These are phyloP conservation scores for Podila clonocystis DNA, from an alignment of 192 early-diverging fungal genomes.

Conservation along the genomic window DNA sequence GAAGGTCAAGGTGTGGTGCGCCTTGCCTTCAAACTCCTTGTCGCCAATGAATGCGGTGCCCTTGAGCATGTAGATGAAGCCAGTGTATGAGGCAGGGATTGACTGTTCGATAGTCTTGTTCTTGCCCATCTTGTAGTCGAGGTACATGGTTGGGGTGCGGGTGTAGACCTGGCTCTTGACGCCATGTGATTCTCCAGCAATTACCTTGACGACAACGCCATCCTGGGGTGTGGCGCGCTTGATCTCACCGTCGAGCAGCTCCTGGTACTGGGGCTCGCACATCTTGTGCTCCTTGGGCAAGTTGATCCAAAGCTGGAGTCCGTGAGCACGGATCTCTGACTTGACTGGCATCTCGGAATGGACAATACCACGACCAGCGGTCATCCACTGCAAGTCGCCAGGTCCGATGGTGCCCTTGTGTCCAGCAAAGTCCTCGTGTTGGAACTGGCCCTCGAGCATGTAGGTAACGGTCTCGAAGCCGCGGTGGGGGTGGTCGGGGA, in stretches of 20 bases:
- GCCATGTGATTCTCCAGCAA: slow-evolving; percentile 28
- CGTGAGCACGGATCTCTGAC: slow-evolving; percentile 31
- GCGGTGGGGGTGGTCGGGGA: slow-evolving; percentile 3
- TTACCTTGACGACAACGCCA: slow-evolving; percentile 15
- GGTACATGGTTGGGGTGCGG: slow-evolving; percentile 30
- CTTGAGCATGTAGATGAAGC: slow-evolving; percentile 29
- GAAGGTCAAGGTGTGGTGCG: too few species aligned
- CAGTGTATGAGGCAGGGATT: slow-evolving; percentile 28
- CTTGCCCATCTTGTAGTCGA: slow-evolving; percentile 19
- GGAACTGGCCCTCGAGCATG: too few species aligned
- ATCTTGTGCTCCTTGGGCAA: slow-evolving; percentile 61
- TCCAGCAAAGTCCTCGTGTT: too few species aligned
- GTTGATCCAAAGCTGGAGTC: slow-evolving; percentile 73
- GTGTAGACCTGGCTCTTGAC: slow-evolving; percentile 5
- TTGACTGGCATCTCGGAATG: slow-evolving; percentile 60
- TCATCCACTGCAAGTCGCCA: too few species aligned
- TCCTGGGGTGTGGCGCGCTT: slow-evolving; percentile 4
- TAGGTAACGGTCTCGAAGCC: slow-evolving; percentile 35
- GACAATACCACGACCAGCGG: slow-evolving; percentile 68
- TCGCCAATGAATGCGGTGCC: slow-evolving; percentile 25
- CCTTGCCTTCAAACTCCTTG: slow-evolving; percentile 15
- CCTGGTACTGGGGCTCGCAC: slow-evolving; percentile 53
- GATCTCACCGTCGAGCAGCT: slow-evolving; percentile 20
- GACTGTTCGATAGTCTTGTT: slow-evolving; percentile 13
- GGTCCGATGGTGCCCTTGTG: too few species aligned